Conservation (phyloP, 257 asterid species). For the Nicotiana noctiflora region DNA sequence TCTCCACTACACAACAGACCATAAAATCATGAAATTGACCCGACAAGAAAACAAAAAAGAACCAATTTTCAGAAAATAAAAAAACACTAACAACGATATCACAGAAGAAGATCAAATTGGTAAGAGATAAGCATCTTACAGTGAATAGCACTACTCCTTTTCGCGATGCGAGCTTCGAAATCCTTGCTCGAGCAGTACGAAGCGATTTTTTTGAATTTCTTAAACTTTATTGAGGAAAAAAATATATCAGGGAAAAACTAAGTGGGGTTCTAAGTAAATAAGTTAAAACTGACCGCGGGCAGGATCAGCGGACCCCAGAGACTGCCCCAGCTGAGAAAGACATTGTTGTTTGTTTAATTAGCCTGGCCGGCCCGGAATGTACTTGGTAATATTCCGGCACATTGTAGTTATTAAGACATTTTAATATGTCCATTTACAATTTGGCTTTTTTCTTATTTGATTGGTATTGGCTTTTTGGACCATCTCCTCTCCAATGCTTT, state of each 20-base stretch:
- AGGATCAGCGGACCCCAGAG: background rate
- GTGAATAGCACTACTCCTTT: background rate
- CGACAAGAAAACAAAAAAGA: background rate
- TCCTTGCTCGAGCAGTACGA: background rate
- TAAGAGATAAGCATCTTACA: background rate
- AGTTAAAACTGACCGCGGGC: background rate
- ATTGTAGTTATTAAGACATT: background rate
- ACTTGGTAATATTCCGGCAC: constrained; percentile 13
- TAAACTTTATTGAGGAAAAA: background rate
- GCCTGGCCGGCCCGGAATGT: constrained; percentile 14
- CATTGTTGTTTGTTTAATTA: constrained; percentile 6
- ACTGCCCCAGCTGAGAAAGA: background rate
- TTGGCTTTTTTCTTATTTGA: background rate
- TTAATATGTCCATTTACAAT: background rate
- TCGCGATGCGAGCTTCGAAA: background rate
- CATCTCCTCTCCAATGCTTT: background rate
- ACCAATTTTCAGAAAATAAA: background rate
- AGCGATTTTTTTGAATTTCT: background rate
- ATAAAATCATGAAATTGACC: constrained; percentile 1
- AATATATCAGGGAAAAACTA: background rate
- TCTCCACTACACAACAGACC: background rate
- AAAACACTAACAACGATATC: background rate
- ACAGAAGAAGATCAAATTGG: background rate
- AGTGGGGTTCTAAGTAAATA: background rate
- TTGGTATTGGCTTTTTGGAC: background rate